Evolutionary conservation across 1,139 yeast genomes (phyloP), one percentile per base, ranked within the genome.

Genomic region (Groenewaldozyma auringiensis): DNA sequence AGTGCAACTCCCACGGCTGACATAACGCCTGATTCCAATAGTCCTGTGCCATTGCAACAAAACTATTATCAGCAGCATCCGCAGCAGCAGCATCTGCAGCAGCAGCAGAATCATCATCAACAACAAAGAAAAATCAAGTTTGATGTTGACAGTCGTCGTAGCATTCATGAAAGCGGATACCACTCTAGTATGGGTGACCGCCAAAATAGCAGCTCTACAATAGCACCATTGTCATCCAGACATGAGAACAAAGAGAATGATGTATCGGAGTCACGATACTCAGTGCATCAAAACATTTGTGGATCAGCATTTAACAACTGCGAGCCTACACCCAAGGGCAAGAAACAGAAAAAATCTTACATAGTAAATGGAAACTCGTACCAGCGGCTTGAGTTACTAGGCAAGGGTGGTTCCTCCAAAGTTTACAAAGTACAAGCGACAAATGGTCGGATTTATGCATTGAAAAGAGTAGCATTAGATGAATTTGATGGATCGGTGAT

Each of bases 321-420:
- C 16, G 36, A 40, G 14, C 38, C 14, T 4, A 25, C 20, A 20
- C 36, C 20, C 33, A 39, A 8, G 37, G 31, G 44, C 18, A 47
- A 44, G 40, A 58, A 54, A 32, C 56, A 50, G 42, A 62, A 62
- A 40, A 60, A 55, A 37, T 44, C 54, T 27, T 56, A 67, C 33
- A 56, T 61, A 3, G 74, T 80, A 1, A 85, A 87, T 60, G 80
- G 77, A 2, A 71, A 72, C 38, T 74, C 73, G 37, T 89, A 86
- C 59, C 94, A 83, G 55, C 76, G 83, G 48, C 66, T 86, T 20
- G 96, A 87, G 56, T 68, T 85, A 17, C 64, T 92, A 16, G 98
- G 98, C 13, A 75, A 83, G 57, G 98, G 98, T 31, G 98, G 98
- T 0, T 77, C 96, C 0, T 88, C 97, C 0, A 86, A 83, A 59